Conservation (phyloP, 2,329 filamentous ascomycete genomes). For the Nigrospora oryzae region DNA sequence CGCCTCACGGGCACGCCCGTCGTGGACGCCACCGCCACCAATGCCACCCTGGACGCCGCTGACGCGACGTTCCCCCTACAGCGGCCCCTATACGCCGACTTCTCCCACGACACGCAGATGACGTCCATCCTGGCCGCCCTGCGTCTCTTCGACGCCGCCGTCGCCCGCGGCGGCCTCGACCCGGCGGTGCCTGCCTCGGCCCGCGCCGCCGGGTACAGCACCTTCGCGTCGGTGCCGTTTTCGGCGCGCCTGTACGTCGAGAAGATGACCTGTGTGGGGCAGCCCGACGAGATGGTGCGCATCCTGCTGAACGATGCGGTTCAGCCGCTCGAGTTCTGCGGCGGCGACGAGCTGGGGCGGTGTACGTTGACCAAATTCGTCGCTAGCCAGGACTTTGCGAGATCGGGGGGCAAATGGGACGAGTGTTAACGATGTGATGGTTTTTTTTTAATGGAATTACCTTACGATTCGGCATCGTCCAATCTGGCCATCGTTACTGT, state of each 20-base stretch:
- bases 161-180: constrained; percentile 40
- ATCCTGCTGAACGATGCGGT: constrained; percentile 80
- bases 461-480: too few relatives aligned
- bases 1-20: constrained; percentile 64
- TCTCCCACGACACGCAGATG: constrained; percentile 88
- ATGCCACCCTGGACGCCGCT: constrained; percentile 64
- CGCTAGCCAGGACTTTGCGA: constrained; percentile 65
- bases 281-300: constrained; percentile 61
- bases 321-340: constrained; percentile 61
- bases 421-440: constrained; percentile 32
- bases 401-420: constrained; percentile 64
- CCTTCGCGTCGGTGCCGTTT: constrained; percentile 76
- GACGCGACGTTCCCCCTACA: constrained; percentile 65
- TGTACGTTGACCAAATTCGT: constrained; percentile 66
- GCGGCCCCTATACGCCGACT: constrained; percentile 69
- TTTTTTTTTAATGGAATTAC: too few relatives aligned
- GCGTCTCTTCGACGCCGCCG: constrained; percentile 53
- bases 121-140: constrained; percentile 66
- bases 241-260: constrained; percentile 75
- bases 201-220: constrained; percentile 57
- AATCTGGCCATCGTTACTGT: too few relatives aligned
- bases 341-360: constrained; percentile 59
- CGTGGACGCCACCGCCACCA: constrained; percentile 64
- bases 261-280: constrained; percentile 62
- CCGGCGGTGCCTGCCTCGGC: constrained; percentile 5